Evolutionary conservation across 768 basidiomycete genomes (phyloP), one percentile per base, ranked within the genome.

Genomic region (Leccinum disarticulatum): DNA sequence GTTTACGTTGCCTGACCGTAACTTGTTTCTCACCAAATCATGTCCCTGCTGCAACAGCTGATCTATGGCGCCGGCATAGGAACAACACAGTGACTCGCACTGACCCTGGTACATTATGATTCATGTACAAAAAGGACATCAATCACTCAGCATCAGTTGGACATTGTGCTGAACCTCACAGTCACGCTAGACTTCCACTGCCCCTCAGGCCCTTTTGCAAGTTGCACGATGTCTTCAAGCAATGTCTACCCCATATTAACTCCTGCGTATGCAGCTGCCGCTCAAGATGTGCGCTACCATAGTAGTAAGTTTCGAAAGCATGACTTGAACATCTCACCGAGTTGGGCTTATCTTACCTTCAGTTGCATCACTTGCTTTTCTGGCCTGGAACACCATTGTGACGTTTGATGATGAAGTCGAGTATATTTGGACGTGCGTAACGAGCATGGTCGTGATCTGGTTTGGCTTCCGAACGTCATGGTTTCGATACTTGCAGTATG

Each of bases 401-500:
- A 64, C 64, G 13, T 36, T 70, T 1, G 61, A 60, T 22, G 52
- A 68, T 14, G 69, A 70, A 47, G 55, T 64, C 28, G 28, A 56
- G 1, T 71, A 57, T 19, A 59, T 73, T 33, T 69, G 62, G 71
- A 50, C 52, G 52, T 52, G 19, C 19, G 33, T 57, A 19, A 11
- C 27, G n/a, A 25, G 19, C 13, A 22, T 48, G 47, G 6, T 7
- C 22, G 13, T 25, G 8, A 43, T n/a, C n/a, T 43, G n/a, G 41
- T 19, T 43, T n/a, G n/a, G 9, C 10, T 43, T 19, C n/a, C 41
- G 19, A 43, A 43, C 10, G 41, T 19, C n/a, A 19, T 43, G 41
- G 41, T 19, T 19, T 43, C n/a, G n/a, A 17, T n/a, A 15, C 17
- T 27, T 13, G 19, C 47, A 75, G 71, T 11, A 73, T 73, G 62